Percentiles rank a stretch among this genome's conserved stretches.
Conservation (phyloP, 805 yeast genomes). For the Candida endomychidarum region DNA sequence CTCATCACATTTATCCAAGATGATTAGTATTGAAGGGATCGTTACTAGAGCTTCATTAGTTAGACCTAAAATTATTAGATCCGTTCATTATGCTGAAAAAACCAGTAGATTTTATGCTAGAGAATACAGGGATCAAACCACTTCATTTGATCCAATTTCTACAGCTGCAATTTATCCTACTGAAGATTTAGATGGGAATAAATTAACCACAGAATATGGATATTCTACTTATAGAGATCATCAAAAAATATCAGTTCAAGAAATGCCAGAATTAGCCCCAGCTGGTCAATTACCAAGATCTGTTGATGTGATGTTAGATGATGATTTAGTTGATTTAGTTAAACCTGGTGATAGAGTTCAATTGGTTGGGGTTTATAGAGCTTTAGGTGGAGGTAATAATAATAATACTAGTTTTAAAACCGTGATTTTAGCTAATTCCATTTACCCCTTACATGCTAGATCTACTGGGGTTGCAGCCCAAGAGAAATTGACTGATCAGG, state of each 20-base stretch:
- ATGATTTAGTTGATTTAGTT: constrained; percentile 85
- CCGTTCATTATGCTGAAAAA: constrained; percentile 88
- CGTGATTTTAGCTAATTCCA: constrained; percentile 83
- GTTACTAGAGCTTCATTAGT: constrained; percentile 92
- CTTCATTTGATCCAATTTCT: constrained; percentile 79
- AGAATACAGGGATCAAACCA: constrained; percentile 90
- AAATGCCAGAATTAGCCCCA: constrained; percentile 97
- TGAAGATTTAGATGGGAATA: constrained; percentile 89
- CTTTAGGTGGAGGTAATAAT: constrained; percentile 71
- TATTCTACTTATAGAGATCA: constrained; percentile 90
- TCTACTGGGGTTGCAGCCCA: constrained; percentile 79
- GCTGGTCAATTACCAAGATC: constrained; percentile 97
- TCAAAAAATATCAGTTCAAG: constrained; percentile 90
- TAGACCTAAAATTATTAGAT: constrained; percentile 85
- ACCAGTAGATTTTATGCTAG: constrained; percentile 85
- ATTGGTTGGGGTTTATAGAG: constrained; percentile 89
- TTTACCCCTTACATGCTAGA: constrained; percentile 83
- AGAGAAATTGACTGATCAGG: constrained; percentile 70
- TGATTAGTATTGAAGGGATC: constrained; percentile 91
- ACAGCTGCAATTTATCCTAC: constrained; percentile 89
- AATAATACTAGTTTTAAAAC: constrained; percentile 74
- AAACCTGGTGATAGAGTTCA: constrained; percentile 98
- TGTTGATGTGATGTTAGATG: constrained; percentile 89
- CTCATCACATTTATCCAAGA: constrained; percentile 71
- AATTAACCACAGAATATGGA: constrained; percentile 87